Conservation (phyloP, 768 basidiomycete species). For the Collybiopsis confluens region DNA sequence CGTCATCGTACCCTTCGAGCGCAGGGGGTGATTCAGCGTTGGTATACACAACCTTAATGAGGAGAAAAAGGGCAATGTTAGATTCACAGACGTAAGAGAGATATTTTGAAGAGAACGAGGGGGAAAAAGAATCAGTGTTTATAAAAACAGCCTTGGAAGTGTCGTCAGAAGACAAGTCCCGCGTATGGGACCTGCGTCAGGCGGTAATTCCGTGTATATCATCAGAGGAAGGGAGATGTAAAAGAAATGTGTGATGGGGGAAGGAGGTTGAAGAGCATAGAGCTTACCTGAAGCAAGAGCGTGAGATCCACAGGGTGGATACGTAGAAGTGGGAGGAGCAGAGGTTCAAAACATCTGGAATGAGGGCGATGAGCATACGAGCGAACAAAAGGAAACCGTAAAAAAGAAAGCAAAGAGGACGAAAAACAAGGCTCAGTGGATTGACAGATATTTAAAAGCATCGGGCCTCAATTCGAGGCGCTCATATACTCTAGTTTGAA, state of each 20-base stretch:
- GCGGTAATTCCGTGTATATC: slow-evolving; percentile 83
- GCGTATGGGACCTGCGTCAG: slow-evolving; percentile 45
- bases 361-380: no score
- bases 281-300: no score
- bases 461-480: slow-evolving; percentile 42
- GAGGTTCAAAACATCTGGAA: not conserved
- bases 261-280: no score
- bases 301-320: no score
- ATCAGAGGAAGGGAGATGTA: slow-evolving; percentile 36
- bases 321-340: not conserved
- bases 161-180: slow-evolving; percentile 57
- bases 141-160: slow-evolving; percentile 80
- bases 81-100: no score
- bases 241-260: slow-evolving; percentile 27
- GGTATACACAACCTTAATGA: no score
- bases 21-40: no score
- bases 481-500: slow-evolving; percentile 97
- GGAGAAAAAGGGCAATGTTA: no score
- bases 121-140: slow-evolving; percentile 44
- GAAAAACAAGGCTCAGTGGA: slow-evolving; percentile 48
- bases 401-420: not conserved
- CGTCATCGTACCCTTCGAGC: no score
- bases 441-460: slow-evolving; percentile 58
- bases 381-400: not conserved
- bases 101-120: not conserved